phyloP scores from a whole-genome alignment of 805 yeast species.

The Nakazawaea ishiwadae region DNA sequence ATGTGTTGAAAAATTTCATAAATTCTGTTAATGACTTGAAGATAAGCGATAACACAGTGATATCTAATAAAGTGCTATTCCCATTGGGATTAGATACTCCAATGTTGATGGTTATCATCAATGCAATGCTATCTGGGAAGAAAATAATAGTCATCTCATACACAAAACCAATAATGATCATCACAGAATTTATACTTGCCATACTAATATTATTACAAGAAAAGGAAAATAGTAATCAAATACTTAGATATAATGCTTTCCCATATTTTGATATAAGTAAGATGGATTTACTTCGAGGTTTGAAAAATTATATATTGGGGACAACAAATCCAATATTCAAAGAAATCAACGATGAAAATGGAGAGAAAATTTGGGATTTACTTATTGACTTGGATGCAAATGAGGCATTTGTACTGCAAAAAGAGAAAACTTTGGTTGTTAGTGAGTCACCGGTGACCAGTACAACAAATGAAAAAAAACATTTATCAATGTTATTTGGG shows the following conservation, averaged over 20 bases:
- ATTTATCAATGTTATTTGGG: background rate
- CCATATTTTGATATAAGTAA: conserved; percentile 63
- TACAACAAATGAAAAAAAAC: background rate
- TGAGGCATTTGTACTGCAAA: conserved; percentile 23
- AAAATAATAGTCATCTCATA: conserved; percentile 31
- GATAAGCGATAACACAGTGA: background rate
- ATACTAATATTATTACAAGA: conserved; percentile 28
- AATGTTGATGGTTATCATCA: conserved; percentile 38
- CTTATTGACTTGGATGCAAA: conserved; percentile 56
- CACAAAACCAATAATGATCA: conserved; percentile 41
- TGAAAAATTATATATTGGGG: conserved; percentile 50
- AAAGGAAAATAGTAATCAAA: background rate
- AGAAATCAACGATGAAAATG: conserved; percentile 27
- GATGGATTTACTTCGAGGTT: conserved; percentile 40
- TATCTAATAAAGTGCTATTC: background rate
- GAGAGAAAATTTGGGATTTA: conserved; percentile 49
- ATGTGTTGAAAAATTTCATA: conserved; percentile 19
- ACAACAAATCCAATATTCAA: conserved; percentile 65
- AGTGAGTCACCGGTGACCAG: background rate
- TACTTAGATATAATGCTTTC: conserved; percentile 25
- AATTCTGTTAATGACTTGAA: conserved; percentile 17
- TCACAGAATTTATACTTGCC: conserved; percentile 40
- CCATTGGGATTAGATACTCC: conserved; percentile 28
- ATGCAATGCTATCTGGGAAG: conserved; percentile 45
- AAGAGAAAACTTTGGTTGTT: background rate